Conservation (phyloP, 2,329 filamentous ascomycete genomes). For the Nemania bipapillata region DNA sequence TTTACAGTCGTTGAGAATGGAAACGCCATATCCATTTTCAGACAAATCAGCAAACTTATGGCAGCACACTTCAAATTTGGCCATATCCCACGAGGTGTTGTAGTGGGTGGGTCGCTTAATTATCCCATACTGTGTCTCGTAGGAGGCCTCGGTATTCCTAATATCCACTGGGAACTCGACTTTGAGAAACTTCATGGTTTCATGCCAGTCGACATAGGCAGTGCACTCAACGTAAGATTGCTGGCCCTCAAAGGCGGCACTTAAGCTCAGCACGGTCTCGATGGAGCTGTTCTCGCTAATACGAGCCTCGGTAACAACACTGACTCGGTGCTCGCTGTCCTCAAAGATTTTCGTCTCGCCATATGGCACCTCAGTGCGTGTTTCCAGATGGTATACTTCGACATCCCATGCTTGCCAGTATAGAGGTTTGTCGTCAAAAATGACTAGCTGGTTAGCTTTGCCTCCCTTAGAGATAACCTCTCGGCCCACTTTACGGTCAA, state of each 20-base stretch:
- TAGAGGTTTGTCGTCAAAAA: conserved; percentile 96
- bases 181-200: conserved; percentile 97
- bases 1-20: conserved; percentile 93
- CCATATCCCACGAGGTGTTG: conserved; percentile 98
- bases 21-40: conserved; percentile 88
- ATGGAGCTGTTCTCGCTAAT: conserved; percentile 89
- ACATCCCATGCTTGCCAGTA: conserved; percentile 99
- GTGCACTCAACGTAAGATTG: conserved; percentile 79
- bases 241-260: conserved; percentile 72
- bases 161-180: conserved; percentile 97
- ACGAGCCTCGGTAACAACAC: conserved; percentile 82
- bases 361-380: conserved; percentile 78
- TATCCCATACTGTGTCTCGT: conserved; percentile 94
- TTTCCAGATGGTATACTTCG: conserved; percentile 93
- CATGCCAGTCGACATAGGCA: conserved; percentile 94
- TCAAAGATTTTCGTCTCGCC: conserved; percentile 77
- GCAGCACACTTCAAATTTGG: conserved; percentile 95
- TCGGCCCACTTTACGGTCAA: conserved; percentile 76
- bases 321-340: conserved; percentile 77
- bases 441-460: conserved; percentile 89
- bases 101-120: conserved; percentile 93
- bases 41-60: conserved; percentile 94
- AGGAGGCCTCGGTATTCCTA: conserved; percentile 88
- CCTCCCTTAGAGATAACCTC: conserved; percentile 79
- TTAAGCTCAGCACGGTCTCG: conserved; percentile 84